Percentiles rank a stretch among this genome's conserved stretches.
Evolutionary conservation across 2,329 filamentous ascomycete species (phyloP).

Genomic region (Fusarium begoniae): DNA sequence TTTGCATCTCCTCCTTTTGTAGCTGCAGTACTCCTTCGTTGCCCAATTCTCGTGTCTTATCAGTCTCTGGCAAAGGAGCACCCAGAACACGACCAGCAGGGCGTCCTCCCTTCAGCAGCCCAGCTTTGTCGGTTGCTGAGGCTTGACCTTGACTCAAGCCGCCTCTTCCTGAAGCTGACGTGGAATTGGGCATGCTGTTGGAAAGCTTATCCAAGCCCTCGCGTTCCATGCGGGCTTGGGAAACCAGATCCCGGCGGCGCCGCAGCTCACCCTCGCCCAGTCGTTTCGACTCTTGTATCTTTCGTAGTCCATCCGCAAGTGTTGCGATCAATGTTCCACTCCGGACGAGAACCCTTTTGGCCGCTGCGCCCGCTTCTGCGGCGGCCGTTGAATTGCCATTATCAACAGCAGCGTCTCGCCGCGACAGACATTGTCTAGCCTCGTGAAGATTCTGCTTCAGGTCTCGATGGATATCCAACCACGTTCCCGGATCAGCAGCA

Average conservation of each 20-base stretch:
- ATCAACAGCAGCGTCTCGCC: constrained; percentile 65
- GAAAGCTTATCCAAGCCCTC: constrained; percentile 80
- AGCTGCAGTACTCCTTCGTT: constrained; percentile 78
- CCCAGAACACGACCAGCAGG: constrained; percentile 74
- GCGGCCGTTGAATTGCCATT: constrained; percentile 54
- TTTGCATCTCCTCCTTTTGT: constrained; percentile 76
- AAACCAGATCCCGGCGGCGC: constrained; percentile 74
- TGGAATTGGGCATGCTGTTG: constrained; percentile 58
- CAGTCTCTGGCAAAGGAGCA: constrained; percentile 76
- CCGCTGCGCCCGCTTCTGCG: constrained; percentile 74
- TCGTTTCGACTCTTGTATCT: constrained; percentile 62
- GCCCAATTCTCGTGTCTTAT: constrained; percentile 78
- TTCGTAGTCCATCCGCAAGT: constrained; percentile 71
- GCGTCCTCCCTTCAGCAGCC: constrained; percentile 53
- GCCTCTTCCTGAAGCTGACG: constrained; percentile 45
- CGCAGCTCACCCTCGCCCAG: constrained; percentile 80
- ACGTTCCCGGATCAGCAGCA: constrained; percentile 71
- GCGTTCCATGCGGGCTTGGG: constrained; percentile 75
- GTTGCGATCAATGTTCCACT: constrained; percentile 70
- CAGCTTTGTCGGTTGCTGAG: constrained; percentile 59
- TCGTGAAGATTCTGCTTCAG: constrained; percentile 72
- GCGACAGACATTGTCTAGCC: constrained; percentile 74
- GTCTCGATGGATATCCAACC: constrained; percentile 80
- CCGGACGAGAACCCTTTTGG: constrained; percentile 77
- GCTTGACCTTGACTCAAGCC: constrained; percentile 61